Conservation (phyloP, 345 rosid genomes). For the Iberis pinnata region DNA sequence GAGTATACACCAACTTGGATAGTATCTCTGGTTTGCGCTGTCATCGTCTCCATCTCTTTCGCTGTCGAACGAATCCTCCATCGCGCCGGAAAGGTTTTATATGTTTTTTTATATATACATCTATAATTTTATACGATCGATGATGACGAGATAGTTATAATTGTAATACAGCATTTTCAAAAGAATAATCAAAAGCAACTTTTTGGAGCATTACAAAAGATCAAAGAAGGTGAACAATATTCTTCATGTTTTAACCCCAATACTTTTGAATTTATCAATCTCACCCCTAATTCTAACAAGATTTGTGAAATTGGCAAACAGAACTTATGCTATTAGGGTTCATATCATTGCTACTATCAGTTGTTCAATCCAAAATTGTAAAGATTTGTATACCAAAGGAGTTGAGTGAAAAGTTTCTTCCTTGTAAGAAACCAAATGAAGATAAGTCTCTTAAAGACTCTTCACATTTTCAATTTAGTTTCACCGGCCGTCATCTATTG, state of each 20-base stretch:
- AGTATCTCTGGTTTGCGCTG: constrained; percentile 67
- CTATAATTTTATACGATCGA: not conserved
- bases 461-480: constrained; percentile 37
- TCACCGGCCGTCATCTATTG: constrained; percentile 53
- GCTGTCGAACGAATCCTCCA: constrained; percentile 60
- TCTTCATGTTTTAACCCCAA: not conserved
- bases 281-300: not conserved
- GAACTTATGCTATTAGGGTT: constrained; percentile 90
- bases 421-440: constrained; percentile 38
- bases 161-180: constrained; percentile 18
- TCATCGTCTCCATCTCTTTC: constrained; percentile 67
- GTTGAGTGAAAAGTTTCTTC: constrained; percentile 46
- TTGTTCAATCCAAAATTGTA: constrained; percentile 42
- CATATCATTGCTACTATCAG: constrained; percentile 69
- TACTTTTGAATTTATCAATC: not conserved
- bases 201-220: constrained; percentile 62
- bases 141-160: too few relatives aligned
- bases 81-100: constrained; percentile 55
- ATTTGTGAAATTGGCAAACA: constrained; percentile 18
- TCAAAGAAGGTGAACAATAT: constrained; percentile 88
- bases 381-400: constrained; percentile 46
- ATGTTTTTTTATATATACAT: too few relatives aligned
- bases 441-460: constrained; percentile 17
- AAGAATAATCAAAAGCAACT: constrained; percentile 60
- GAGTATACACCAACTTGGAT: constrained; percentile 87